Evolutionary conservation across 2,329 filamentous ascomycete genomes (phyloP), one percentile per base, ranked within the genome.

Genomic region (Endocalyx cinctus): DNA sequence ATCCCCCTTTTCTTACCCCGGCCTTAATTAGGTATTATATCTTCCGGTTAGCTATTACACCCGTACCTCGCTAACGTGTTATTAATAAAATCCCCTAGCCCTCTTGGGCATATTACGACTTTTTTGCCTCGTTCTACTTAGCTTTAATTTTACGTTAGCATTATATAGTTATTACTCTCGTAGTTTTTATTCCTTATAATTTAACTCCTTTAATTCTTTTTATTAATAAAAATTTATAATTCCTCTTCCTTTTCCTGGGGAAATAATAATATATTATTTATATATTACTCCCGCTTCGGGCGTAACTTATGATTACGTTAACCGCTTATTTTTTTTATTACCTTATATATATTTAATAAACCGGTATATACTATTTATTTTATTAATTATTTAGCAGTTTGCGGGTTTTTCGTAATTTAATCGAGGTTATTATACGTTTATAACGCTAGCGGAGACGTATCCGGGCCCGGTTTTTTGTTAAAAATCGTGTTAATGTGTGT

Each of bases 231-330:
- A 14, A 10, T 25, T 33, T 19, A 33, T 23, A 25, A 25, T 27
- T 16, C 15, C 5, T 27, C 15, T 27, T 27, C 28, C 20, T 12
- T 27, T 27, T 25, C 17, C 14, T 34, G 20, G 28, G 14, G 17
- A 27, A 27, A 17, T n/a, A 12, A n/a, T 34, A 6, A 26, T 33
- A 25, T 33, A 27, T 17, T 15, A 15, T 27, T 17, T 30, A 30
- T 15, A 33, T 17, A 10, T 33, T 33, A 23, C 8, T 23, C 18
- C 13, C 14, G 8, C n/a, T 23, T 23, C n/a, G n/a, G n/a, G 8
- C n/a, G n/a, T 8, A 23, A n/a, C 20, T 23, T 23, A 8, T 23
- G n/a, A 23, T 23, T 23, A 23, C n/a, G n/a, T 8, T 23, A 23
- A 23, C n/a, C n/a, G n/a, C n/a, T 8, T 23, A 23, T 23, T 8